Conservation (phyloP, 257 asterid genomes). For the Osmanthus fragrans region DNA sequence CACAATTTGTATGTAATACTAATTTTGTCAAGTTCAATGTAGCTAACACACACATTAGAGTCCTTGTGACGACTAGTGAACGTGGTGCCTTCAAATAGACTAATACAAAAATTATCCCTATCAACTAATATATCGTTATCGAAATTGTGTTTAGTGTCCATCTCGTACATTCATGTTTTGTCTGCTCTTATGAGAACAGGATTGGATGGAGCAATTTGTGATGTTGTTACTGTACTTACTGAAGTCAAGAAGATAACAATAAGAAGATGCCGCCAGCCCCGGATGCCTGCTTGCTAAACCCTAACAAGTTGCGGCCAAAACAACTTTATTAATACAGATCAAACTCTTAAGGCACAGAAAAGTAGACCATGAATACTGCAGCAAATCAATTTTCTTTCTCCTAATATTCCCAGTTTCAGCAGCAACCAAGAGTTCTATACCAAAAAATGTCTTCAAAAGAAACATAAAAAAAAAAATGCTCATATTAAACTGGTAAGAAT, state of each 20-base stretch:
- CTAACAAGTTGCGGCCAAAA: not conserved
- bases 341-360: not conserved
- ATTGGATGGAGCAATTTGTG: not conserved
- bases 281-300: not conserved
- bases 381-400: not conserved
- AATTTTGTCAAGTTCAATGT: no score
- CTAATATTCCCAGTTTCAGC: slow-evolving; percentile 1
- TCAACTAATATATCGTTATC: not conserved
- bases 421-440: not conserved
- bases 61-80: not conserved
- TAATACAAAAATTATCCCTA: not conserved
- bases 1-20: no score
- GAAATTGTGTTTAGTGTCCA: not conserved
- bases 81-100: not conserved
- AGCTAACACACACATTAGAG: not conserved
- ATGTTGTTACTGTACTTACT: not conserved
- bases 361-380: not conserved
- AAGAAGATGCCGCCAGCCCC: not conserved
- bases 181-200: not conserved
- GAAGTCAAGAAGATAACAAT: not conserved
- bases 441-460: not conserved
- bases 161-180: not conserved
- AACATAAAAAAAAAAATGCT: not conserved
- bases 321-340: not conserved
- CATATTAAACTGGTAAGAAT: not conserved